A percentile compares a stretch with the other conserved stretches of the same genome.
phyloP scores from a whole-genome alignment of 2,329 filamentous ascomycete species.

The Alternaria brassicae region DNA sequence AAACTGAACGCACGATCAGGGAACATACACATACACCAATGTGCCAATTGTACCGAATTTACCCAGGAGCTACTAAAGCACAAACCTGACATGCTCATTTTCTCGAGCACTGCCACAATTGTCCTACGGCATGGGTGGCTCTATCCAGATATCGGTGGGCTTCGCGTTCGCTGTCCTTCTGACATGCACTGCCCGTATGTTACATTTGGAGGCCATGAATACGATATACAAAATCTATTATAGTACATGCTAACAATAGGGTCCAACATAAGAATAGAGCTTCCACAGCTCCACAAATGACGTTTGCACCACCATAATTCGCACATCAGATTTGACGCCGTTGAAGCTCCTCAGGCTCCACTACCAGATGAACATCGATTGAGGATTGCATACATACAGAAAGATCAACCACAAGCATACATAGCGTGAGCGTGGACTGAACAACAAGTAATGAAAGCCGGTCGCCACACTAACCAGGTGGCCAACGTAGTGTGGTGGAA shows the following conservation, averaged over 20 bases:
- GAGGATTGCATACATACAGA: background rate
- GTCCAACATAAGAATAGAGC: background rate
- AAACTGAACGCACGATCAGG: too few relatives aligned
- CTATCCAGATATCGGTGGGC: too few relatives aligned
- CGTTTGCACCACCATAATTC: background rate
- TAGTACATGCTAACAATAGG: slow-evolving; percentile 1
- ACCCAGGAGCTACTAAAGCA: too few relatives aligned
- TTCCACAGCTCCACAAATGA: background rate
- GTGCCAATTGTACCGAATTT: too few relatives aligned
- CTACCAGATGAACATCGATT: background rate
- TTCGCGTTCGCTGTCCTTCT: too few relatives aligned
- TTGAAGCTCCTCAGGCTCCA: background rate
- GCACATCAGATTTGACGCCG: background rate
- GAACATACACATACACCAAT: too few relatives aligned
- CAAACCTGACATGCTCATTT: too few relatives aligned
- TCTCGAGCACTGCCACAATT: too few relatives aligned
- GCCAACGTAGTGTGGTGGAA: background rate
- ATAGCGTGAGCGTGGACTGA: background rate
- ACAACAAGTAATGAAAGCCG: background rate
- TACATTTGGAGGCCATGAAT: background rate
- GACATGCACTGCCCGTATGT: background rate
- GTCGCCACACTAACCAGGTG: slow-evolving; percentile 2
- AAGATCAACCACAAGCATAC: background rate
- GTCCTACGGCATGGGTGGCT: too few relatives aligned
- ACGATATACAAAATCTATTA: background rate